Conservation (phyloP, 441 rosid genomes). For the Melastoma candidum region DNA sequence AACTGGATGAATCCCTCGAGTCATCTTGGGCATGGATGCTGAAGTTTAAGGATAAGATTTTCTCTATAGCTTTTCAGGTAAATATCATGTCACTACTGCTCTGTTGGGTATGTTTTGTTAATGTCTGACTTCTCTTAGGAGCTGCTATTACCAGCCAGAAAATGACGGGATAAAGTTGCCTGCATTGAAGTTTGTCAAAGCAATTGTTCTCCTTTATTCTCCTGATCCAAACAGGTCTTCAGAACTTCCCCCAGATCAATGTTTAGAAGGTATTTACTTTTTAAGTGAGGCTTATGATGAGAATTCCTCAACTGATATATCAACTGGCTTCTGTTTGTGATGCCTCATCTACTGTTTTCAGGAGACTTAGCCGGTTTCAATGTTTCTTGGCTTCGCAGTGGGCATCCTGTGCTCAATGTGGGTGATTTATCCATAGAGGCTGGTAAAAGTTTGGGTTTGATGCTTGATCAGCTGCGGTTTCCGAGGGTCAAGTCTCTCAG, state of each 20-base stretch:
- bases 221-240: conserved; percentile 67
- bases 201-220: conserved; percentile 81
- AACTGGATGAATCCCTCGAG: conserved; percentile 52
- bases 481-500: conserved; percentile 79
- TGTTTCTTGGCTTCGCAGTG: conserved; percentile 76
- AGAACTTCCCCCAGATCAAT: conserved; percentile 43
- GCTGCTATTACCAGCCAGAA: conserved; percentile 50
- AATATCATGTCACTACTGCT: conserved; percentile 12
- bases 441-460: conserved; percentile 57
- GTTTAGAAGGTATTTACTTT: conserved; percentile 44
- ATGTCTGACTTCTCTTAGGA: conserved; percentile 24
- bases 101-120: conserved; percentile 11
- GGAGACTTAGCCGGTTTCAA: conserved; percentile 62
- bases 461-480: conserved; percentile 93
- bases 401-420: conserved; percentile 78
- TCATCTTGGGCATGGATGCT: conserved; percentile 82
- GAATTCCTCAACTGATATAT: background rate
- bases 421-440: conserved; percentile 97
- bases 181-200: conserved; percentile 84
- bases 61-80: conserved; percentile 77
- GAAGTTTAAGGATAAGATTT: conserved; percentile 82
- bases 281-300: conserved; percentile 1
- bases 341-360: conserved; percentile 22
- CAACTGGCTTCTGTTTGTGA: conserved; percentile 7
- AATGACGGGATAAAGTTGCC: conserved; percentile 71